A percentile compares a stretch with the other conserved stretches of the same genome.
Evolutionary conservation across 2,329 filamentous ascomycete genomes (phyloP).

Genomic region (Apiospora aurea): DNA sequence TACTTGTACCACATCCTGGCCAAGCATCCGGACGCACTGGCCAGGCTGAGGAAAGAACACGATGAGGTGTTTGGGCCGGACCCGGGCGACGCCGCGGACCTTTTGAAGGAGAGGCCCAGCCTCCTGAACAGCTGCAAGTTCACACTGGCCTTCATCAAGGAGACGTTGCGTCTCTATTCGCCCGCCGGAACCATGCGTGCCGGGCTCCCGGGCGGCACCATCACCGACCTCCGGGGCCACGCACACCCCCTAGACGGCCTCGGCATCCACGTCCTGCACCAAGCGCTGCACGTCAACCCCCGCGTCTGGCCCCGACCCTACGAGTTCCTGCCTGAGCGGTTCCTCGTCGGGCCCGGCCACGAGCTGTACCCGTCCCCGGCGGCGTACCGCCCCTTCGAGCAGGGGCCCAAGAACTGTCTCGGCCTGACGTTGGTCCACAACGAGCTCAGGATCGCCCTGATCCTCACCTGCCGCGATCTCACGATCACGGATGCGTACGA

Average conservation of each 20-base stretch:
- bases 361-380: not conserved
- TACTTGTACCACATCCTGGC: constrained; percentile 43
- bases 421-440: constrained; percentile 26
- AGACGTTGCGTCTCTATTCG: constrained; percentile 28
- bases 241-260: constrained; percentile 11
- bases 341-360: not conserved
- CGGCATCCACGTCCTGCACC: constrained; percentile 22
- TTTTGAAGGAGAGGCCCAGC: not conserved
- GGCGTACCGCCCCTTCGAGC: constrained; percentile 29
- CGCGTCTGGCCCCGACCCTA: constrained; percentile 25
- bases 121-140: not conserved
- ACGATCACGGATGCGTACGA: constrained; percentile 27
- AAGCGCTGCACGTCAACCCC: constrained; percentile 27
- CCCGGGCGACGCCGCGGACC: not conserved
- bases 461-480: constrained; percentile 24
- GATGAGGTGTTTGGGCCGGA: constrained; percentile 42
- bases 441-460: constrained; percentile 13
- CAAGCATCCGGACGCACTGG: constrained; percentile 41
- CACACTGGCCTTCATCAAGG: constrained; percentile 25
- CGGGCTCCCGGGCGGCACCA: constrained; percentile 33
- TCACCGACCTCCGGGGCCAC: constrained; percentile 25
- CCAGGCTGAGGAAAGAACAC: constrained; percentile 45
- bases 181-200: constrained; percentile 54
- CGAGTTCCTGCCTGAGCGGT: constrained; percentile 29
- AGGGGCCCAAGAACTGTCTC: constrained; percentile 29